Base-by-base conservation (phyloP, 2,329 filamentous ascomycete species). In the Hymenoscyphus fructigenus region DNA sequence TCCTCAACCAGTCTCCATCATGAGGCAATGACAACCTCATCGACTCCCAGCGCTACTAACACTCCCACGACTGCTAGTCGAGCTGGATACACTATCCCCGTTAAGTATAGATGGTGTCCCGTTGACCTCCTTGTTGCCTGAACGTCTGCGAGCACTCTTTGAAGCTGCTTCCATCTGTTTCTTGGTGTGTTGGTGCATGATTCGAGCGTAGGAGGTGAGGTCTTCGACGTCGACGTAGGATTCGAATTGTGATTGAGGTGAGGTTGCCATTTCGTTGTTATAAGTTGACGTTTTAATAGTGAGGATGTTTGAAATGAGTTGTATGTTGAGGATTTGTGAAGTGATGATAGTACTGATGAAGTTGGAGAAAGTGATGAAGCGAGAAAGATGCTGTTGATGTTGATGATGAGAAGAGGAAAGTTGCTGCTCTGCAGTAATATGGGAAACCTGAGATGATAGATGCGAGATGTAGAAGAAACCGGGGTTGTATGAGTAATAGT, bases 161-260 rank as follows among this genome's bases (percentile, higher is more conserved):
- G 80, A 79, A n/a, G 81, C 81, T 7, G 80, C 79, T 67, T 89
- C 85, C 84, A 90, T 88, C 74, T 88, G 87, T 63, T 82, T 80
- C 79, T 86, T 87, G 67, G 87, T 89, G 78, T 89, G 85, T 62
- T 84, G 81, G 73, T 86, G 85, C 84, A 90, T 89, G 64, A 81
- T 84, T 66, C 82, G 82, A 15, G 86, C 78, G 70, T 90, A 90
- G 2, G 76, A 75, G 7, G 73, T 69, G 55, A 78, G 57, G 9
- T 47, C 47, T 53, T 53, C 36, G 47, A 41, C 28, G 12, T 59
- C 61, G 38, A 53, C 20, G 23, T 59, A 41, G 36, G n/a, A 34
- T 34, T 41, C 23, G 15, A 47, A 63, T 17, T 58, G 55, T 34
- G 12, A 57, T 17, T 14, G 36, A 20, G 56, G 32, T 38, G 56